Evolutionary conservation across 23 red algal species (phyloP), one percentile per base, ranked within the genome.

Genomic region (Gracilaria caudata): DNA sequence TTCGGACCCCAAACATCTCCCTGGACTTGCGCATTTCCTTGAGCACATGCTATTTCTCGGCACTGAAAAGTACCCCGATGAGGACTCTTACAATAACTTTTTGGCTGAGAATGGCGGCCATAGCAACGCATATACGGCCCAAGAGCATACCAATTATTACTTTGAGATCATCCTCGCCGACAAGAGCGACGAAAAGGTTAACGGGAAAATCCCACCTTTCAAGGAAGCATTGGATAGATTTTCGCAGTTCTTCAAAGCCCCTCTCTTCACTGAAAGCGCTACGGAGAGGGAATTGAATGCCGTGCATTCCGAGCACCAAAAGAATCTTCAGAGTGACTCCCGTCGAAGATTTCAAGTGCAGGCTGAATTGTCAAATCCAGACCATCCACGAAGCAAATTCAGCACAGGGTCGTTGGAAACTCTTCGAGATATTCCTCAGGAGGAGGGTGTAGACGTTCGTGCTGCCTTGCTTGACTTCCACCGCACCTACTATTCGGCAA

Each of bases 1-100:
- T 61, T 86, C 51, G 23, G 86, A 99, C 35, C 87, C 92, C 9
- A 51, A 74, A 36, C 66, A 89, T 44, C 51, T 95, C 39, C 92
- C 93, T 0, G 97, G 97, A 4, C 64, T 95, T 25, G 92, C 97
- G 7, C 97, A 99, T 82, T 96, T 93, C 71, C 68, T 92, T 12
- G 97, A 99, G 85, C 97, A 99, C 66, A 91, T 99, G 88, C 77
- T 99, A 19, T 99, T 99, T 68, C 77, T 99, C 23, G 97, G 97
- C 19, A 99, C 92, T 37, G 90, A 93, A 36, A 92, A 90, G 53
- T 99, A 99, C 75, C 97, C 97, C 5, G 86, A 90, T 33, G 93
- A 95, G 40, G 93, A 59, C 25, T 90, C 85, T 16, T 99, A 95
- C 86, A 90, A 93, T 64, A 79, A 76, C 30, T 90, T 95, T 30